Evolutionary conservation across 2,329 filamentous ascomycete genomes (phyloP), one percentile per base, ranked within the genome.

Genomic region (Curvularia lunata): DNA sequence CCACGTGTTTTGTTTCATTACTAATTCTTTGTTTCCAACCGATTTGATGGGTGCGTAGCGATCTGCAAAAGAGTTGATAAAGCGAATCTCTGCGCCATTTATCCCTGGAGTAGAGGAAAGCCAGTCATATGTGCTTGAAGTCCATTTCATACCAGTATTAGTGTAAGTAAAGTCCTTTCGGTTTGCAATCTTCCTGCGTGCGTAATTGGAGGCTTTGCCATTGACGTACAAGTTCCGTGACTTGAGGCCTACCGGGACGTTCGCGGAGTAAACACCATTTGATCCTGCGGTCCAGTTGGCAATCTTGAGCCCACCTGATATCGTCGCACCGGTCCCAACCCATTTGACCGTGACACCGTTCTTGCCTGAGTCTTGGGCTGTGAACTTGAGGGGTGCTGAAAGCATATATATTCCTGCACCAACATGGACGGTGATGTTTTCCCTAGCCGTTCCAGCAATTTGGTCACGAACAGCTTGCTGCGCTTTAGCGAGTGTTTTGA

Each of bases 41-140:
- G 55, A 53, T 46, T 55, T 32, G 30, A 64, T 55, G 13, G 58
- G 52, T 25, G 61, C 55, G 46, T 57, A 57, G n/a, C 61, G 52
- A 30, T 64, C 58, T 12, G 58, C 56, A 51, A 64, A 64, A 13
- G 61, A 64, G 41, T 61, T 64, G 53, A 64, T 56, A 42, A 61
- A 64, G 41, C 61, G 61, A 18, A 64, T 38, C 54, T 64, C 61
- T 19, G 55, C 61, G 18, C 53, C 25, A 25, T 28, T 51, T 27
- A 64, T 61, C 12, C 58, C 58, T 8, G 47, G 18, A 5, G 61
- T 61, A n/a, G 52, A 59, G n/a, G 61, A 55, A 27, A 64, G 58
- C 61, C 56, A 64, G 34, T 61, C 61, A 25, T 61, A 61, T 19
- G 48, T 27, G 10, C 37, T 43, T 5, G 52, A 54, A 13, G 49